Conservation (phyloP, 768 basidiomycete species). For the Daedaleopsis sinensis region DNA sequence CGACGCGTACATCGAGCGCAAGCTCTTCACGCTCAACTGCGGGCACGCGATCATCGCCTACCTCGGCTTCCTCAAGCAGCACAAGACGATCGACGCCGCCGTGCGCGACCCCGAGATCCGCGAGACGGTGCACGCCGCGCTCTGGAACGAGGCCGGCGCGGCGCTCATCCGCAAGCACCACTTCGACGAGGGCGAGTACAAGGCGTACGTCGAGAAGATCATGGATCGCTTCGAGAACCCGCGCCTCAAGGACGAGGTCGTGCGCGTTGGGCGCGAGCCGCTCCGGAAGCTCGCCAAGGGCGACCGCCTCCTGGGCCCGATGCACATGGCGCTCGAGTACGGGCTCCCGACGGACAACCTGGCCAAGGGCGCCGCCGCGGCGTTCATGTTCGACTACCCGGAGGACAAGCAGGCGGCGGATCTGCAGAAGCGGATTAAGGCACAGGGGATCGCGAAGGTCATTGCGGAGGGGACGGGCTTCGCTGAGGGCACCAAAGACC, state of each 20-base stretch:
- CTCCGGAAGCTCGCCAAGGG: conserved; percentile 39
- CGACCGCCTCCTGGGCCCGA: conserved; percentile 42
- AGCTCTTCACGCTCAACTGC: conserved; percentile 46
- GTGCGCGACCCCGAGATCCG: conserved; percentile 35
- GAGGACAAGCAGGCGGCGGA: conserved; percentile 39
- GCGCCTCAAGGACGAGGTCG: conserved; percentile 39
- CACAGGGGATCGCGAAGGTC: conserved; percentile 32
- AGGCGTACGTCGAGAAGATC: conserved; percentile 37
- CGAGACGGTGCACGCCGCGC: conserved; percentile 34
- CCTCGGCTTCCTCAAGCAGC: conserved; percentile 38
- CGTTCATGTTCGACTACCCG: conserved; percentile 35
- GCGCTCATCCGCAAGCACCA: conserved; percentile 37
- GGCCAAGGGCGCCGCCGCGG: conserved; percentile 39
- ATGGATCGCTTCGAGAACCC: conserved; percentile 39
- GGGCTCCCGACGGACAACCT: conserved; percentile 35
- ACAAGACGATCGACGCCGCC: conserved; percentile 35
- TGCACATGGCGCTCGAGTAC: conserved; percentile 36
- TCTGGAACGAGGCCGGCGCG: conserved; percentile 38
- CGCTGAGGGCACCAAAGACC: conserved; percentile 23
- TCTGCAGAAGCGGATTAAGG: conserved; percentile 30
- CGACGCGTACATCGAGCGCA: conserved; percentile 42
- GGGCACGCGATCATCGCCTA: conserved; percentile 44
- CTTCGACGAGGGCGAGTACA: conserved; percentile 28
- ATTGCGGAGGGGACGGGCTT: conserved; percentile 36
- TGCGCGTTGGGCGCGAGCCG: conserved; percentile 42